Base-by-base conservation (phyloP, 495 filamentous ascomycete genomes). In the Amniculicola lignicola region DNA sequence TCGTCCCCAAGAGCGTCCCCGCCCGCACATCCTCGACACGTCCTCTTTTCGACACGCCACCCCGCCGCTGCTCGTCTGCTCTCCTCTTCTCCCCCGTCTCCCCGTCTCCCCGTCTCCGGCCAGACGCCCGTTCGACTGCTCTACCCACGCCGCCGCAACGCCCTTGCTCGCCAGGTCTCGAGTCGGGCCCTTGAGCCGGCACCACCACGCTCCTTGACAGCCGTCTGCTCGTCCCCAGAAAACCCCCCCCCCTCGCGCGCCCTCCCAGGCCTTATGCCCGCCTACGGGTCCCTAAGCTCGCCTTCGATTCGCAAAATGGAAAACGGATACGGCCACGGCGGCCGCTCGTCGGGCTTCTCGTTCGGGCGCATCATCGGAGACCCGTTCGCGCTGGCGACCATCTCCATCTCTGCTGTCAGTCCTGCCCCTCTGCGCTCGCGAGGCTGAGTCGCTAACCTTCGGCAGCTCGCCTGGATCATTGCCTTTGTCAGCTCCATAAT, bases 301-400 rank as follows among this genome's bases (percentile, higher is more conserved):
- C 84, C 86, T 56, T 89, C 89, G 55, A 71, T 90, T 61, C 79
- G 77, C 72, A 92, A 91, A 81, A 91, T 93, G 87, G 84, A 89
- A 68, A 75, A 77, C 57, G 64, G 59, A 71, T 63, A 75, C 77
- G 73, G 76, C 65, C 66, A 81, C 67, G 59, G 82, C 67, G 75
- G 76, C 54, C 53, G 65, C 36, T 75, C 77, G 49, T 69, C 80
- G 64, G n/a, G n/a, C n/a, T 83, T 94, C 63, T 85, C 80, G 59
- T 72, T 90, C 68, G 89, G 88, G 64, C 90, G 96, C 70, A 88
- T 97, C 48, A 75, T 96, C 42, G 93, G 93, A 62, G 92, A 97
- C 74, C 94, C 94, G 2, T 96, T 99, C 74, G 91, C 93, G 44
- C 80, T 97, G 35, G 90, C 90, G 36, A 99, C 93, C 14, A 81